Evolutionary conservation across 805 yeast genomes (phyloP), one percentile per base, ranked within the genome.

Genomic region (Pachysolen tannophilus): DNA sequence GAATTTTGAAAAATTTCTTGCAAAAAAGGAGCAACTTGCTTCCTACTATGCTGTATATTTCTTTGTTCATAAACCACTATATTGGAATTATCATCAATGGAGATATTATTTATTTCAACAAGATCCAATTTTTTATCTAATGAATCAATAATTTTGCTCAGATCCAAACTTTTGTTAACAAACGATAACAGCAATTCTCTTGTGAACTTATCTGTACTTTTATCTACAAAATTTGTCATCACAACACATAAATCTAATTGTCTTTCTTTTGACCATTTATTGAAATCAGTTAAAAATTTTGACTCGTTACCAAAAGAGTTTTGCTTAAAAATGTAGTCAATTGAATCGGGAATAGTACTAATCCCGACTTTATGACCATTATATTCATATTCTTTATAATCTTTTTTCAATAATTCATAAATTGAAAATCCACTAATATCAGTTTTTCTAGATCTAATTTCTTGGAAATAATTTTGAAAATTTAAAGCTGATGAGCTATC

Each of bases 11-110:
- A 19, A 13, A 33, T 16, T 29, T 38, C 28, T 21, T 48, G 45
- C 23, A 71, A 36, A 10, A 63, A 50, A 1, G 97, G 97, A 4
- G 84, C 95, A 9, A 87, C 84, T 52, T 83, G 94, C 52, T 88
- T 88, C 47, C 97, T 69, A 24, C 92, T 82, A 2, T 90, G 88
- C 6, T 58, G 53, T 10, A 68, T 47, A 40, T 81, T 75, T 5
- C 35, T 42, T 42, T 65, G 67, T 50, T 81, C 82, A 43, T 59
- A 50, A 38, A 56, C 71, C 28, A 43, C 40, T 15, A 34, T 8
- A 16, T 18, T 32, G 6, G n/a, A 20, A 7, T 39, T 26, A 6
- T 20, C 27, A 8, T 26, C 32, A 15, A 37, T 41, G 18, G 26
- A 25, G 17, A 38, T 20, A 34, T 34, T 35, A n/a, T n/a, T n/a